A percentile compares a stretch with the other conserved stretches of the same genome.
Conservation (phyloP, 768 basidiomycete species). For the Melanogaster broomeanus region DNA sequence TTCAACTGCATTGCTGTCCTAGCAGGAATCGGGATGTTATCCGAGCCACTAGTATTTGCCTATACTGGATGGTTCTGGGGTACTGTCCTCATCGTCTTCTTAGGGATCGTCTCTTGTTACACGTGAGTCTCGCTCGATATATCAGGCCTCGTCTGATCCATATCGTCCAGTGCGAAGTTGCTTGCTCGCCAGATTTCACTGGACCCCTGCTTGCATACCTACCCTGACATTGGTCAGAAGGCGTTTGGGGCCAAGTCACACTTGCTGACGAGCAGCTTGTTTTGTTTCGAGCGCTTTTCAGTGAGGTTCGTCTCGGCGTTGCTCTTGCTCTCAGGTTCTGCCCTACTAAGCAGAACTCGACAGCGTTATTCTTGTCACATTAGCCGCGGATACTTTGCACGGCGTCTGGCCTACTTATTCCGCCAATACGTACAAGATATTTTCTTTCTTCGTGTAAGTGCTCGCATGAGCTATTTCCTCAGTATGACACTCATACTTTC, state of each 20-base stretch:
- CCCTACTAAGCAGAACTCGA: neutral
- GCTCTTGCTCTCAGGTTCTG: neutral
- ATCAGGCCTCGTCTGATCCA: constrained; percentile 4
- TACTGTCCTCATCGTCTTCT: constrained; percentile 68
- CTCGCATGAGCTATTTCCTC: neutral
- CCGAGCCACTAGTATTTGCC: constrained; percentile 88
- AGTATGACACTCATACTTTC: constrained; percentile 1
- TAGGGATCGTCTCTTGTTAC: constrained; percentile 83
- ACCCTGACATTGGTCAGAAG: constrained; percentile 86
- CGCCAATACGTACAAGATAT: constrained; percentile 70
- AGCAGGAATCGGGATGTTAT: constrained; percentile 86
- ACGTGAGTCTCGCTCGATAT: constrained; percentile 57
- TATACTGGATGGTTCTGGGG: constrained; percentile 90
- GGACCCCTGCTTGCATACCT: constrained; percentile 74
- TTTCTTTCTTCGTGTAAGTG: constrained; percentile 70
- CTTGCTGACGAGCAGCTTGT: constrained; percentile 65
- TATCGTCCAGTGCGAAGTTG: constrained; percentile 70
- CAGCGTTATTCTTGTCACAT: constrained; percentile 84
- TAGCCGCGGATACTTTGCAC: constrained; percentile 86
- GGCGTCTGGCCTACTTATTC: constrained; percentile 69
- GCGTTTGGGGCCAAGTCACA: constrained; percentile 81
- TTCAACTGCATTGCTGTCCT: constrained; percentile 88
- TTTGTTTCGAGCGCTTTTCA: constrained; percentile 86
- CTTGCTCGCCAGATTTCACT: constrained; percentile 73
- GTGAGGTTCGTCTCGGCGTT: constrained; percentile 52